Conservation (phyloP, 305 asterid genomes). For the Fraxinus greggii region DNA sequence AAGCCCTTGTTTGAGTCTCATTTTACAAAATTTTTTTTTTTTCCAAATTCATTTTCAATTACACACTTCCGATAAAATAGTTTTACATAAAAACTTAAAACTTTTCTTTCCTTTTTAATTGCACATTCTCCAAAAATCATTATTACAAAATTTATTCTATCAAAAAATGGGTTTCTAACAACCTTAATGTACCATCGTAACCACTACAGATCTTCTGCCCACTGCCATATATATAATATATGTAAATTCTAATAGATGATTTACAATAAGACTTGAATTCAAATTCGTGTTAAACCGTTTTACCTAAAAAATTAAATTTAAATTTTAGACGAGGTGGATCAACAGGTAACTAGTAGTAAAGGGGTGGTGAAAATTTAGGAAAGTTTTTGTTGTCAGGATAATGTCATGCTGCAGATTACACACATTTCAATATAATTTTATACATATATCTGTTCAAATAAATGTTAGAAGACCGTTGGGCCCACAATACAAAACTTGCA, state of each 20-base stretch:
- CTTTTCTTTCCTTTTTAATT: too few relatives aligned
- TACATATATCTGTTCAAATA: neutral
- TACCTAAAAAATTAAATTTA: too few relatives aligned
- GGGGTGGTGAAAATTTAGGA: neutral
- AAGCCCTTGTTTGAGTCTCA: neutral
- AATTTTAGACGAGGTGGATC: neutral
- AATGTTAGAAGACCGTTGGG: neutral
- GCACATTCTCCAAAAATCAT: neutral
- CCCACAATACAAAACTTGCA: neutral
- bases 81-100: too few relatives aligned
- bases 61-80: neutral
- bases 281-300: neutral
- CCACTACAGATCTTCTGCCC: neutral
- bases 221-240: neutral
- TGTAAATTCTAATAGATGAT: neutral
- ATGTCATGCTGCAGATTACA: slow-evolving; percentile 26
- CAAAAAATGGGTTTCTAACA: neutral
- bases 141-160: neutral
- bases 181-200: neutral
- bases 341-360: neutral
- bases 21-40: neutral
- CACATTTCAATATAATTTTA: slow-evolving; percentile 29
- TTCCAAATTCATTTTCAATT: neutral
- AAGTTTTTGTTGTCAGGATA: slow-evolving; percentile 16
- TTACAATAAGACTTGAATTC: neutral